A percentile compares a stretch with the other conserved stretches of the same genome.
Conservation (phyloP, 2,329 filamentous ascomycete species). For the Colletotrichum sp. region DNA sequence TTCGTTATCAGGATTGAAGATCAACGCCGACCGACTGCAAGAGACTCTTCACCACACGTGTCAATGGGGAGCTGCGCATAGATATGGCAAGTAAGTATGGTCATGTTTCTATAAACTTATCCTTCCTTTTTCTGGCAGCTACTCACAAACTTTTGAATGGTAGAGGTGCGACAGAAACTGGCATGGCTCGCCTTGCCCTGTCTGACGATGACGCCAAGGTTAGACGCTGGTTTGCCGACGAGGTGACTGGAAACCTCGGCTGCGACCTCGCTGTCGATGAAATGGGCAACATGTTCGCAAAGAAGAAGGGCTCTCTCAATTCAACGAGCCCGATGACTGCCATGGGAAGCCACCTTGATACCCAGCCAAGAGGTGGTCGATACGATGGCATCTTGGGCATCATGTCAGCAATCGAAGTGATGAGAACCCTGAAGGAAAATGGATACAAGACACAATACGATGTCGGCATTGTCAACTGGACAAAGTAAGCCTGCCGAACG, state of each 20-base stretch:
- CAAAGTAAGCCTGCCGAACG: too few relatives aligned
- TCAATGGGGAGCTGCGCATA: conserved; percentile 36
- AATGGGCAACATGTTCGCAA: conserved; percentile 84
- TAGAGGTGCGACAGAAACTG: conserved; percentile 57
- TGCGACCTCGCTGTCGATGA: conserved; percentile 73
- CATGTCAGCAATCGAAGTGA: conserved; percentile 73
- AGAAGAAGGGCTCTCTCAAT: conserved; percentile 64
- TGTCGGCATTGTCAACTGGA: conserved; percentile 80
- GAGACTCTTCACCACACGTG: conserved; percentile 36
- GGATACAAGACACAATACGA: conserved; percentile 72
- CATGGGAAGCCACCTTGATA: conserved; percentile 73
- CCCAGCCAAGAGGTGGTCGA: conserved; percentile 67
- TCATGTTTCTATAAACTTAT: not conserved
- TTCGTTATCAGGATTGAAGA: conserved; percentile 24
- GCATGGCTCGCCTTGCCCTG: conserved; percentile 78
- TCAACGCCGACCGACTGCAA: conserved; percentile 31
- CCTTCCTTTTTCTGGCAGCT: rapidly evolving
- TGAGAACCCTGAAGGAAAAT: conserved; percentile 71
- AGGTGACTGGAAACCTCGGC: conserved; percentile 61
- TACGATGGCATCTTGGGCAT: conserved; percentile 83
- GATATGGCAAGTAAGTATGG: conserved; percentile 31
- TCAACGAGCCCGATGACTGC: conserved; percentile 67
- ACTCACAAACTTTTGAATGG: not conserved
- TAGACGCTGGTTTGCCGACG: conserved; percentile 77
- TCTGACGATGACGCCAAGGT: conserved; percentile 74